Evolutionary conservation across 257 asterid genomes (phyloP), one percentile per base, ranked within the genome.

Genomic region (Solanum virginianum): DNA sequence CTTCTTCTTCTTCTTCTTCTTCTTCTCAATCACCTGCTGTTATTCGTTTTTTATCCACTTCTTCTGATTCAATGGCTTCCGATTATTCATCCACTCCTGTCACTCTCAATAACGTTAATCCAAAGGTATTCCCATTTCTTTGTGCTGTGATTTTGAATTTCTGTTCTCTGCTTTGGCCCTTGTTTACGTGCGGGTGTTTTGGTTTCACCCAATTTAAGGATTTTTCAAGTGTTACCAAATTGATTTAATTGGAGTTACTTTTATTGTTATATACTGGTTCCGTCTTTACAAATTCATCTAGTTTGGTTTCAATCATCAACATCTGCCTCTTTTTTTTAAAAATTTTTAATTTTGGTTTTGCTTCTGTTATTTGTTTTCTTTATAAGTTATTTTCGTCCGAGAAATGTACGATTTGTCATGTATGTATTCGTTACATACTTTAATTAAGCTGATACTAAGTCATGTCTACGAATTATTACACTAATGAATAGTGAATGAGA

Each of bases 71-170:
- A 15, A 91, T 91, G 94, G 93, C 45, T 89, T 86, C 90, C 77
- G 90, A 88, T 85, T 75, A 87, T 86, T 85, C 94, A 12, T 59
- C 88, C 17, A 59, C 93, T 51, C 92, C 94, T n/a, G 55, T 92
- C 62, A 80, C 90, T 83, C 81, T 89, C 69, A 74, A 86, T 2
- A 83, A 88, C 49, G 55, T 90, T 60, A 90, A 90, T 83, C 92
- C 92, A 14, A 90, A 90, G 92, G 92, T 90, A 62, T 41, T 14
- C 8, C 63, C 15, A 0, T 81, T 65, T 11, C 24, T 41, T 80
- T 24, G 7, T 36, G 12, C 26, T 5, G 24, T 41, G 15, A 11
- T 41, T 45, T 74, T 45, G 12, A n/a, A 7, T n/a, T 74, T 74
- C 2, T 17, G 32, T 12, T 51, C 26, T 26, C 26, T 77, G 82